Conservation (phyloP, 108 stramenopile genomes). For the Seminavis robusta region DNA sequence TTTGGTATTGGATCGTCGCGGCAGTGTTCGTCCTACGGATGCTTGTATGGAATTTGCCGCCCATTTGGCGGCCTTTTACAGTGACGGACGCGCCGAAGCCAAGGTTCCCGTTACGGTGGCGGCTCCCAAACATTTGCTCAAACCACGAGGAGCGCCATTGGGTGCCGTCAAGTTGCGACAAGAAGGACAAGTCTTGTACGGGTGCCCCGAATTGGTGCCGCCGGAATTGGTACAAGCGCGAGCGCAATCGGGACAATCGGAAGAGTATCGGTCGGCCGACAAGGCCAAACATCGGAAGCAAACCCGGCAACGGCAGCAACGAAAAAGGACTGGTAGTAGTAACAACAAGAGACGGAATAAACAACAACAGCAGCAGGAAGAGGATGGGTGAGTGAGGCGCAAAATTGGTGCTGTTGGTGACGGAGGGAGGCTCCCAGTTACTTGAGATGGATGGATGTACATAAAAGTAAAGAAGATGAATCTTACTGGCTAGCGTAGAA, state of each 20-base stretch:
- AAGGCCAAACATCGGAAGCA: slow-evolving; percentile 73
- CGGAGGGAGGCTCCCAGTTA: too few species aligned
- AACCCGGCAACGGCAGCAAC: slow-evolving; percentile 40
- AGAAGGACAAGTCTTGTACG: slow-evolving; percentile 64
- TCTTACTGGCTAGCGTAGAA: too few species aligned
- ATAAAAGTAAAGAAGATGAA: too few species aligned
- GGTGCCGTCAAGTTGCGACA: slow-evolving; percentile 80
- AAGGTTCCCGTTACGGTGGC: slow-evolving; percentile 70
- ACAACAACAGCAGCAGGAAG: neutral
- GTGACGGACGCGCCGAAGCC: slow-evolving; percentile 67
- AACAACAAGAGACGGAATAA: slow-evolving; percentile 1
- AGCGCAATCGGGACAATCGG: slow-evolving; percentile 59
- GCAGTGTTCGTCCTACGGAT: slow-evolving; percentile 49
- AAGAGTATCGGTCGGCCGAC: slow-evolving; percentile 52
- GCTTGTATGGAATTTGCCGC: slow-evolving; percentile 79
- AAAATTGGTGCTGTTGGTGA: too few species aligned
- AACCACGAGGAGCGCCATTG: slow-evolving; percentile 79
- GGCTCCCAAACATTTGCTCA: slow-evolving; percentile 79
- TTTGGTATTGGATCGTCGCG: slow-evolving; percentile 60
- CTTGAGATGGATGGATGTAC: too few species aligned
- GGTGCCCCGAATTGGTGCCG: slow-evolving; percentile 67
- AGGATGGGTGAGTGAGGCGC: too few species aligned
- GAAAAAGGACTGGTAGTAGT: slow-evolving; percentile 6
- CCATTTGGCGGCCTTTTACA: slow-evolving; percentile 81
- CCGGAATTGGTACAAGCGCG: slow-evolving; percentile 68